Conservation (phyloP, 148 eudicot species). For the Rhododendron williamsianum region DNA sequence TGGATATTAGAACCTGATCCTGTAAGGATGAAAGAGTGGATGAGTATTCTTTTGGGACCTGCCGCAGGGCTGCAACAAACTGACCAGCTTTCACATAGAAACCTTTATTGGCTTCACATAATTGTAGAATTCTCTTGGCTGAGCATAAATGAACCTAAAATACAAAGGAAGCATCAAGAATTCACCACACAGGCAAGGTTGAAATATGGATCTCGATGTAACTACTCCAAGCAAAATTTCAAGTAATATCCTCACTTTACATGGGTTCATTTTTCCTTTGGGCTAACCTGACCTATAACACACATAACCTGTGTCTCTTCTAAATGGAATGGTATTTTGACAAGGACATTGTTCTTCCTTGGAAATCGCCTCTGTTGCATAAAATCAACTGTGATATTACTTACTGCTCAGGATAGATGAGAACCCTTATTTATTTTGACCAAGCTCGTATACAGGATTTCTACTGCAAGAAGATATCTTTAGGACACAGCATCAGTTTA, state of each 20-base stretch:
- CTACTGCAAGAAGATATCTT: not conserved
- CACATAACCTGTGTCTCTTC: not conserved
- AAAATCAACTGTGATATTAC: not conserved
- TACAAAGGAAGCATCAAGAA: not conserved
- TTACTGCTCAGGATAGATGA: not conserved
- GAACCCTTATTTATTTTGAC: not conserved
- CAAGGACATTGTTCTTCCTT: not conserved
- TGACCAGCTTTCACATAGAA: slow-evolving; percentile 97
- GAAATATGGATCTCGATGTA: not conserved
- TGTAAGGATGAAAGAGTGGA: slow-evolving; percentile 73
- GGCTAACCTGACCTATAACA: not conserved
- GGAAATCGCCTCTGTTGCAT: not conserved
- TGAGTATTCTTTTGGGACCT: slow-evolving; percentile 78
- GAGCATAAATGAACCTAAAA: slow-evolving; percentile 81
- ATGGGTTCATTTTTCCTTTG: not conserved
- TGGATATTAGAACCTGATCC: slow-evolving; percentile 58
- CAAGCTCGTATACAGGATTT: not conserved
- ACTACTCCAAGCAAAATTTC: not conserved
- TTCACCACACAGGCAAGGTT: not conserved
- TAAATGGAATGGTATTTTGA: not conserved
- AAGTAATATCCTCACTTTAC: not conserved
- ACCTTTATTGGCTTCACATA: slow-evolving; percentile 81
- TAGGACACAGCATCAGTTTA: not conserved
- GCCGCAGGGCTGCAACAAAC: slow-evolving; percentile 83
- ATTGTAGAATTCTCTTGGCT: slow-evolving; percentile 56